Evolutionary conservation across 192 early-diverging fungal species (phyloP), one percentile per base, ranked within the genome.

Genomic region (Backusella luteola): DNA sequence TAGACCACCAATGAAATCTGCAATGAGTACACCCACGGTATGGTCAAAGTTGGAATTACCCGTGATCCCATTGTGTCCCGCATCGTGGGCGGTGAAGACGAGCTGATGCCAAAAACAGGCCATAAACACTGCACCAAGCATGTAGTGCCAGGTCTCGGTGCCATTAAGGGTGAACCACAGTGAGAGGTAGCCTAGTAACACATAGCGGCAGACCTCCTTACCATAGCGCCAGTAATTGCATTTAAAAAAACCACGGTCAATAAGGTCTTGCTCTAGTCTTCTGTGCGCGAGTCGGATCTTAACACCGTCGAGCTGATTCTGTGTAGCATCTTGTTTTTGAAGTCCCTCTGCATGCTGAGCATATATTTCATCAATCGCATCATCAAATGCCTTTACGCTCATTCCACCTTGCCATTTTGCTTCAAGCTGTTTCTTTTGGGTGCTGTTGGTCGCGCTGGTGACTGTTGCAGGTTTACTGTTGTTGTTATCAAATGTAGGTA

Each of bases 41-140:
- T 89, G 88, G 80, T 99, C 97, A 29, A 91, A 85, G 29, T 85
- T 75, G 66, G 87, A 83, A 68, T 88, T 86, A 81, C 94, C 92
- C 0, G 94, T 93, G 75, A 99, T 93, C 19, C 90, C 94, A 73
- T 91, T 95, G 89, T 99, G 97, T n/a, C 96, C 97, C n/a, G 95
- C 90, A 80, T 99, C 97, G 80, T 99, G 97, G 5, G 94, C 97
- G 53, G 92, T 88, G 80, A 99, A 97, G 21, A 96, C 92, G 42
- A 95, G 78, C 86, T 99, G 97, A 76, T 96, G 95, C 95, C 95
- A 95, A 80, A 95, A 89, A 34, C 86, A 73, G 26, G 89, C 94
- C 19, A 92, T 86, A 44, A 81, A 89, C 34, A 94, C 56, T 9
- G 90, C 89, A 7, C 89, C 89, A 19, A 77, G 34, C 39, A 90